Evolutionary conservation across 768 basidiomycete species (phyloP).

Genomic region (Mycena maculata): DNA sequence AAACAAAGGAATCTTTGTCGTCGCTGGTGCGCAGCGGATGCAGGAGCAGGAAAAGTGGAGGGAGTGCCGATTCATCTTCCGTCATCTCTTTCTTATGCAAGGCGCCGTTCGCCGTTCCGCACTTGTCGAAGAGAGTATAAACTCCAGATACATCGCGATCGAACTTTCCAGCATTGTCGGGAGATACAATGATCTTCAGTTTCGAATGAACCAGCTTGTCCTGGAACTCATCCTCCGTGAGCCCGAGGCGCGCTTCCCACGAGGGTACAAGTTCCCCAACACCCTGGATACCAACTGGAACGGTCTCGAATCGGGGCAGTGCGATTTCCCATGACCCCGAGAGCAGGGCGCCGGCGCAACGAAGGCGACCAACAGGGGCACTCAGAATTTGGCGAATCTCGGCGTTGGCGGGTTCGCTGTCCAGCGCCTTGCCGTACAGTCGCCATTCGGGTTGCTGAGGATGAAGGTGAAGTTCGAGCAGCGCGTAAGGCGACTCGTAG

Average conservation of each 20-base stretch:
- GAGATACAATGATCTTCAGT: constrained; percentile 70
- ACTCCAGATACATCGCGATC: constrained; percentile 87
- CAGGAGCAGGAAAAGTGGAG: constrained; percentile 83
- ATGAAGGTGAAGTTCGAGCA: constrained; percentile 81
- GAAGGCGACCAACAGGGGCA: constrained; percentile 81
- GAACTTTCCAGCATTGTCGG: constrained; percentile 57
- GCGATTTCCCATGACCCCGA: constrained; percentile 85
- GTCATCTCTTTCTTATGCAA: constrained; percentile 73
- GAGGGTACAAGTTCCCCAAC: constrained; percentile 78
- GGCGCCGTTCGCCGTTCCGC: constrained; percentile 88
- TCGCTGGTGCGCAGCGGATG: constrained; percentile 88
- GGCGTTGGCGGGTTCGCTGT: constrained; percentile 78
- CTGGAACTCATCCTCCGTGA: constrained; percentile 71
- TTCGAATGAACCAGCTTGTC: constrained; percentile 75
- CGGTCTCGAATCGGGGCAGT: constrained; percentile 67
- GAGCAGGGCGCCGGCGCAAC: constrained; percentile 68
- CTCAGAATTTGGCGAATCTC: constrained; percentile 80
- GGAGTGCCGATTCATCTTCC: constrained; percentile 58
- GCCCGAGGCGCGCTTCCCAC: constrained; percentile 87
- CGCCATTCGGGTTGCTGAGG: constrained; percentile 88
- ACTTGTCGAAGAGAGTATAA: constrained; percentile 84
- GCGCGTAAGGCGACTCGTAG: constrained; percentile 78
- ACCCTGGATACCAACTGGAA: constrained; percentile 73
- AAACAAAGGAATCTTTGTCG: constrained; percentile 84
- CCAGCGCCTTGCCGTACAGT: constrained; percentile 77